Evolutionary conservation across 148 eudicot species (phyloP), one percentile per base, ranked within the genome.

Genomic region (Fagopyrum esculentum): DNA sequence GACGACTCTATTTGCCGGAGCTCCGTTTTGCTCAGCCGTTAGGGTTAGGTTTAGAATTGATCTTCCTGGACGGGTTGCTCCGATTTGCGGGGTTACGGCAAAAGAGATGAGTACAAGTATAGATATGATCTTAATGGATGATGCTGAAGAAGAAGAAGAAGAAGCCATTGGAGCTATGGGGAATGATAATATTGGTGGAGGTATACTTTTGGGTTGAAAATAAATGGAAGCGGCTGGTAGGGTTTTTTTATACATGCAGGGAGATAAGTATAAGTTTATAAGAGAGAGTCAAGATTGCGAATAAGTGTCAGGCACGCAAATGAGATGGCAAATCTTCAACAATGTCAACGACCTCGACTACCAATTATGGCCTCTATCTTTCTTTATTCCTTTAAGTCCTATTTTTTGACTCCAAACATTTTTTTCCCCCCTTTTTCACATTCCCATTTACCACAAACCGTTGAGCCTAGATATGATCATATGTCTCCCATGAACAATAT

Each of bases 31-130:
- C 1, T 40, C 71, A 3, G 16, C 9, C n/a, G 9, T 40, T 49
- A 49, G 52, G 52, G 12, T 48, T 35, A 1, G 19, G 70, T 22
- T 22, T 22, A 22, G 26, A 22, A 64, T 40, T 66, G 71, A 66
- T 66, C 19, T 66, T 35, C 71, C 71, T 46, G 47, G 71, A 12
- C 71, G 45, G 71, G 71, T 66, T 13, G 71, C 71, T 5, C 46
- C 47, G 9, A 46, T 3, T 40, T n/a, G 71, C 5, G 47, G 47
- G 47, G 19, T 40, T 15, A 66, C 6, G 9, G 30, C 19, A 15
- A 66, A 46, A 40, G 47, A 66, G 19, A 66, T 6, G 45, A 66
- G 46, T 43, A 43, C 3, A 13, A 66, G 17, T 11, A 66, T 16
- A n/a, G 45, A 43, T 43, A 40, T 4, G 19, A 66, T 43, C 17